Conservation (phyloP, 2,329 filamentous ascomycete species). For the Periconia sp. region DNA sequence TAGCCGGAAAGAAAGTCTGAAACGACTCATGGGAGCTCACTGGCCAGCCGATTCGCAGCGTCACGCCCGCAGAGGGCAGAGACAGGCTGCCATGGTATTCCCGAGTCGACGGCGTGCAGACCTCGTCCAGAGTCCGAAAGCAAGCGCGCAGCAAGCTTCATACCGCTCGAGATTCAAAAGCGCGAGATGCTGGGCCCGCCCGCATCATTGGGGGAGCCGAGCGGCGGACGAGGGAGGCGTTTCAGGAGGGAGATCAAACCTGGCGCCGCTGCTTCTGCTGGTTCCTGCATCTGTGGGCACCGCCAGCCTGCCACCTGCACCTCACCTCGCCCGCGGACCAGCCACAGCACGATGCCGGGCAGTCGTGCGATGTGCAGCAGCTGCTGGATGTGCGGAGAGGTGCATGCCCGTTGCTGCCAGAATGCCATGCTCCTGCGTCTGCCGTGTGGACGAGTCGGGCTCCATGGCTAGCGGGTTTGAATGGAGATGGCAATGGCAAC, state of each 20-base stretch:
- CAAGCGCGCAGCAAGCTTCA: slow-evolving; percentile 7
- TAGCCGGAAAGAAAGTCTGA: slow-evolving; percentile 43
- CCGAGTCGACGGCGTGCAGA: slow-evolving; percentile 1
- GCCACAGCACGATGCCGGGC: slow-evolving; percentile 29
- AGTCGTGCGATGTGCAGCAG: background rate
- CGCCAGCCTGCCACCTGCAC: slow-evolving; percentile 18
- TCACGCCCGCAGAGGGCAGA: slow-evolving; percentile 36
- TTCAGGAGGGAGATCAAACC: slow-evolving; percentile 48
- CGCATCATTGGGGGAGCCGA: slow-evolving; percentile 22
- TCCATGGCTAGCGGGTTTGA: too few species aligned
- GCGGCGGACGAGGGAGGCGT: slow-evolving; percentile 27
- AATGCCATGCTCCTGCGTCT: too few species aligned
- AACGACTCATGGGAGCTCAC: slow-evolving; percentile 38
- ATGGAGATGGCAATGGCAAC: too few species aligned
- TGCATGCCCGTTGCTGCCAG: background rate
- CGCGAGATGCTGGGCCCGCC: slow-evolving; percentile 4
- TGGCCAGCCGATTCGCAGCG: slow-evolving; percentile 32
- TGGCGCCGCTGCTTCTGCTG: slow-evolving; percentile 39
- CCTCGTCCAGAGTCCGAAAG: background rate
- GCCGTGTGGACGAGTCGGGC: too few species aligned
- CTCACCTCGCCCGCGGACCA: slow-evolving; percentile 27
- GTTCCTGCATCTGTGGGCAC: slow-evolving; percentile 43
- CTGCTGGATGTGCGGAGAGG: background rate
- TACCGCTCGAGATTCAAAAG: slow-evolving; percentile 4
- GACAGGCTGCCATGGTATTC: slow-evolving; percentile 3